A percentile compares a stretch with the other conserved stretches of the same genome.
phyloP scores from a whole-genome alignment of 2,329 filamentous ascomycete genomes.

The Alternaria ventricosa region DNA sequence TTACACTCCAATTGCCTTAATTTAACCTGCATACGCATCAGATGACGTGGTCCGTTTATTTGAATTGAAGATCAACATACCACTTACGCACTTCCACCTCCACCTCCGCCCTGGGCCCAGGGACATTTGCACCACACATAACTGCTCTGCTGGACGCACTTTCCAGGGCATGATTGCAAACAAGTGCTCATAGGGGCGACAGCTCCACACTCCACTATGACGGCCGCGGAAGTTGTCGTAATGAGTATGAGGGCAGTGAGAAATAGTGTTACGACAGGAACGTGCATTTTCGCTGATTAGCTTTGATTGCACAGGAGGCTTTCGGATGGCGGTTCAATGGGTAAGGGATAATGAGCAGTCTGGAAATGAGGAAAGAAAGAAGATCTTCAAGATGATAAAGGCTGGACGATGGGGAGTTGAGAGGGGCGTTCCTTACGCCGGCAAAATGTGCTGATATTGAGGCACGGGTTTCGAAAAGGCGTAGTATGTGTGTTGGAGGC shows the following conservation, averaged over 20 bases:
- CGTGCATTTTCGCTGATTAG: background rate
- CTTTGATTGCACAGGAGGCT: background rate
- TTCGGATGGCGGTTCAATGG: background rate
- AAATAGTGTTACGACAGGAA: background rate
- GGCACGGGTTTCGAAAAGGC: background rate
- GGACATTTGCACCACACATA: background rate
- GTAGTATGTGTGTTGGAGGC: background rate
- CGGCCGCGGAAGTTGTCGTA: background rate
- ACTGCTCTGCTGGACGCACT: background rate
- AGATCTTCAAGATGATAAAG: background rate
- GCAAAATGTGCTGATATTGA: background rate
- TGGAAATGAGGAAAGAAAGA: background rate
- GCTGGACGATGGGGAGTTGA: background rate
- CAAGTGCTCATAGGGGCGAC: background rate
- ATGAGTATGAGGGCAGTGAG: background rate
- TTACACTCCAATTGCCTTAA: accelerated
- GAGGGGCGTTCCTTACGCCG: background rate
- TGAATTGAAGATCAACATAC: background rate
- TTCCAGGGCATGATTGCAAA: background rate
- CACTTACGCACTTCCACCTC: background rate
- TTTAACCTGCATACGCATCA: background rate
- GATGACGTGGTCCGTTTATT: accelerated
- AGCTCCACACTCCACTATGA: background rate
- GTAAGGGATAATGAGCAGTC: background rate
- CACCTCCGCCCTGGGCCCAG: background rate